These are phyloP conservation scores for Blastobotrys parvus DNA, from an alignment of 805 yeast genomes.

Conservation along the genomic window DNA sequence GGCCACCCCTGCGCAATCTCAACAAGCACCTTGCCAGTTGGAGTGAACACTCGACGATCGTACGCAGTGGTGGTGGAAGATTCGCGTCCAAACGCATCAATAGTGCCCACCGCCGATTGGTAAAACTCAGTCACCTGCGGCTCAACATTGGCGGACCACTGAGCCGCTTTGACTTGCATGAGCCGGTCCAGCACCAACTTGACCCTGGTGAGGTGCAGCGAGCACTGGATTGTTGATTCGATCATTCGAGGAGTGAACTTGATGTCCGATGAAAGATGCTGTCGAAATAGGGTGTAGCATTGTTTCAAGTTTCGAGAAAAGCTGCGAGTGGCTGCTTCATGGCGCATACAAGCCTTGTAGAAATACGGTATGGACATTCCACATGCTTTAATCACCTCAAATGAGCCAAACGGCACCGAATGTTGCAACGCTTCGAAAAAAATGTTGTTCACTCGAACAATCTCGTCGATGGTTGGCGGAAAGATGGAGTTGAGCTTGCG, in stretches of 20 bases:
- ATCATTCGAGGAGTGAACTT: conserved; percentile 40
- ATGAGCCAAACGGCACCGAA: conserved; percentile 62
- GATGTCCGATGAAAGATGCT: conserved; percentile 21
- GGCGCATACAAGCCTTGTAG: conserved; percentile 86
- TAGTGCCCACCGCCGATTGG: conserved; percentile 50
- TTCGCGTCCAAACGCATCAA: conserved; percentile 72
- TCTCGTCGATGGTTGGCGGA: conserved; percentile 94
- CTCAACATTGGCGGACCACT: conserved; percentile 33
- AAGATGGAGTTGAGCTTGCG: conserved; percentile 66
- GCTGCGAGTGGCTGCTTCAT: conserved; percentile 80
- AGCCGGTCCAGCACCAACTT: conserved; percentile 62
- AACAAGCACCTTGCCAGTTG: conserved; percentile 80
- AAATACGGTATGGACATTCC: conserved; percentile 82
- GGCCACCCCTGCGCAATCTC: conserved; percentile 89
- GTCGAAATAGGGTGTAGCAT: conserved; percentile 34
- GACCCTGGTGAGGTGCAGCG: conserved; percentile 62
- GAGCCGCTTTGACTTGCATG: conserved; percentile 33
- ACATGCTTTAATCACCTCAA: conserved; percentile 71
- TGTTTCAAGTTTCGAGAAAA: conserved; percentile 42
- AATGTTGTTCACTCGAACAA: conserved; percentile 81
- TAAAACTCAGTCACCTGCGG: conserved; percentile 36
- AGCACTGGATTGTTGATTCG: conserved; percentile 56
- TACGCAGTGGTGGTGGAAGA: conserved; percentile 36
- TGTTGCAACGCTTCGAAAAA: conserved; percentile 63
- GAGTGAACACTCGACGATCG: conserved; percentile 70